Evolutionary conservation across 2,329 filamentous ascomycete genomes (phyloP), one percentile per base, ranked within the genome.

Genomic region (Coleophoma eucalyptorum): DNA sequence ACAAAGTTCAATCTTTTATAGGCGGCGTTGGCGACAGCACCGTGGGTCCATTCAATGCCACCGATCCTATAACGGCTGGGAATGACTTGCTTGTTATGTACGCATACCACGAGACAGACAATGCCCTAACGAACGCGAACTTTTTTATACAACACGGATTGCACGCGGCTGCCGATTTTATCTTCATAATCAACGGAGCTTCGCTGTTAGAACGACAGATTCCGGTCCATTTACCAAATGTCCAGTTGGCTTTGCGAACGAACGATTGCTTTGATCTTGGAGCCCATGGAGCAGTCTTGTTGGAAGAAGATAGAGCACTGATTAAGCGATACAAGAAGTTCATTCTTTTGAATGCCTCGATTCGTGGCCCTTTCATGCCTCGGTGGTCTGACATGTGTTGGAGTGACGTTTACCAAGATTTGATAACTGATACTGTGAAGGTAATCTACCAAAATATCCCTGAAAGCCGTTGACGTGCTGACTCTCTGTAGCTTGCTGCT

Each of bases 181-280:
- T 60, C n/a, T 61, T 61, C 45, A 50, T 61, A 38, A 26, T 61
- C 11, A 61, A 61, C 37, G 59, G 59, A 15, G 50, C 56, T 15
- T 54, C 58, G 3, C 20, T 44, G 11, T 51, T 48, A 2, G 47
- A 34, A 6, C 18, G 43, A 5, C 8, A 52, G 4, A 53, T 61
- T 5, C 57, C 57, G 3, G 20, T 50, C n/a, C 43, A 48, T 21
- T 4, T n/a, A 38, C 18, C 47, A 2, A 58, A 61, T 46, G 51
- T 61, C n/a, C 38, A 48, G 43, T 32, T 54, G 33, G 40, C 58
- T n/a, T 38, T 52, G 34, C 47, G 57, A 32, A 41, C 48, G 13
- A 61, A 61, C 35, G 48, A 55, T 41, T 61, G 59, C 50, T 60
- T 53, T 48, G 59, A 61, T 43, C 53, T 61, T 11, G 59, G 59